phyloP scores from a whole-genome alignment of 208 protist species.

The Leishmania amazonensis region DNA sequence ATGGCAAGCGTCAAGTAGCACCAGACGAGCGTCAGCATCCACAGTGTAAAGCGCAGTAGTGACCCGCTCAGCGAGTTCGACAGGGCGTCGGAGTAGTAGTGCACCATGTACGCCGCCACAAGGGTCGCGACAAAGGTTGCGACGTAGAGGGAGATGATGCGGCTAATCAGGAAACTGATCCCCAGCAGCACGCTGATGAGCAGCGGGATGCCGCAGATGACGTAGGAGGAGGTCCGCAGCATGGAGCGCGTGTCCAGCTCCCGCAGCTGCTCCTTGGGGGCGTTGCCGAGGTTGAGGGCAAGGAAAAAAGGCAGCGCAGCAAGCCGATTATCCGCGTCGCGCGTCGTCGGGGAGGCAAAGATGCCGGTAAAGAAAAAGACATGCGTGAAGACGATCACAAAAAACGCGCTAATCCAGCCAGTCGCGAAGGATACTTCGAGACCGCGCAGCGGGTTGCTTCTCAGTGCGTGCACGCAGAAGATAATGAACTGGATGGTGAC shows the following conservation, averaged over 20 bases:
- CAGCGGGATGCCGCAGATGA: slow-evolving; percentile 63
- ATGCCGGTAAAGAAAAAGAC: slow-evolving; percentile 64
- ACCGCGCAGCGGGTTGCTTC: slow-evolving; percentile 36
- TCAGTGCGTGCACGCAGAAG: slow-evolving; percentile 50
- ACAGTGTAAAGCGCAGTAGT: slow-evolving; percentile 51
- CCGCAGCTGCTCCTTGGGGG: slow-evolving; percentile 2
- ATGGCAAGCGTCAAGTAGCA: slow-evolving; percentile 58
- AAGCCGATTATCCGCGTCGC: slow-evolving; percentile 24
- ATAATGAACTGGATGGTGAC: slow-evolving; percentile 52
- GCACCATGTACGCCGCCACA: slow-evolving; percentile 50
- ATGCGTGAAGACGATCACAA: slow-evolving; percentile 49
- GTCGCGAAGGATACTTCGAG: slow-evolving; percentile 66
- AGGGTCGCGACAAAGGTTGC: slow-evolving; percentile 35
- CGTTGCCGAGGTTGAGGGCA: slow-evolving; percentile 39
- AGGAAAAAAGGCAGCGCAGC: slow-evolving; percentile 53
- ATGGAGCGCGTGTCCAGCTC: slow-evolving; percentile 30
- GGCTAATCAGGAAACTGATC: slow-evolving; percentile 72
- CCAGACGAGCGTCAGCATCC: slow-evolving; percentile 63
- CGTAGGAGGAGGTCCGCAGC: slow-evolving; percentile 49
- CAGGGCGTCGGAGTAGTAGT: slow-evolving; percentile 63
- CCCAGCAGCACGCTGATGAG: slow-evolving; percentile 62
- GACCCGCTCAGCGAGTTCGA: slow-evolving; percentile 43
- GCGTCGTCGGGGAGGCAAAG: slow-evolving; percentile 26
- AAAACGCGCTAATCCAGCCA: slow-evolving; percentile 54
- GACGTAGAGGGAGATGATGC: slow-evolving; percentile 47